Evolutionary conservation across 306 rosid genomes (phyloP).

Genomic region (Acmispon strigosus): DNA sequence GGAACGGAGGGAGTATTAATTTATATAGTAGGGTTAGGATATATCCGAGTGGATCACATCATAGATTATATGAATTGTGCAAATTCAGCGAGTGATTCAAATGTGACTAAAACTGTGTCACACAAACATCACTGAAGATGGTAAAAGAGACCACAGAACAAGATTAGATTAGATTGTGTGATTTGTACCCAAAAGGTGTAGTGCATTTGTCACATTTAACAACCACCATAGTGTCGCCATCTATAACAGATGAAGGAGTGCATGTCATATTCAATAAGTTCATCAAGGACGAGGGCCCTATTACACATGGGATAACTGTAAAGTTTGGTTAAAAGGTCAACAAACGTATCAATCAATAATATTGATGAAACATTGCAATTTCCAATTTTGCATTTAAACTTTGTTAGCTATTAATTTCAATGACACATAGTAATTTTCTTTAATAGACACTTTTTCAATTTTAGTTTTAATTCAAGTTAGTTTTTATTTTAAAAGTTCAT

Average conservation of each 20-base stretch:
- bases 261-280: conserved; percentile 24
- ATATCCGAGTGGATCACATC: not conserved
- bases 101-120: not conserved
- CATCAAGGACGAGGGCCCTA: not conserved
- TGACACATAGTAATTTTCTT: conserved; percentile 9
- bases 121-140: not conserved
- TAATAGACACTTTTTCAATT: not conserved
- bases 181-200: conserved; percentile 24
- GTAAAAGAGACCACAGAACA: not conserved
- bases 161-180: not conserved
- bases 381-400: conserved; percentile 2
- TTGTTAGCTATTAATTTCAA: conserved; percentile 17
- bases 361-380: not conserved
- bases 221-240: conserved; percentile 26
- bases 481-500: no score
- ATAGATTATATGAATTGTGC: not conserved
- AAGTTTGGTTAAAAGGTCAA: not conserved
- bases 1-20: no score
- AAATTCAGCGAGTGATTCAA: not conserved
- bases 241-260: conserved; percentile 7
- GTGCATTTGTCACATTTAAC: conserved; percentile 28
- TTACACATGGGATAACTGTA: not conserved
- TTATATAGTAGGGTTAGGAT: not conserved
- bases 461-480: no score
- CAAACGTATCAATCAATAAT: conserved; percentile 14